These are phyloP conservation scores for Colletotrichum camelliae DNA, from an alignment of 2,329 filamentous ascomycete species.

Conservation along the genomic window DNA sequence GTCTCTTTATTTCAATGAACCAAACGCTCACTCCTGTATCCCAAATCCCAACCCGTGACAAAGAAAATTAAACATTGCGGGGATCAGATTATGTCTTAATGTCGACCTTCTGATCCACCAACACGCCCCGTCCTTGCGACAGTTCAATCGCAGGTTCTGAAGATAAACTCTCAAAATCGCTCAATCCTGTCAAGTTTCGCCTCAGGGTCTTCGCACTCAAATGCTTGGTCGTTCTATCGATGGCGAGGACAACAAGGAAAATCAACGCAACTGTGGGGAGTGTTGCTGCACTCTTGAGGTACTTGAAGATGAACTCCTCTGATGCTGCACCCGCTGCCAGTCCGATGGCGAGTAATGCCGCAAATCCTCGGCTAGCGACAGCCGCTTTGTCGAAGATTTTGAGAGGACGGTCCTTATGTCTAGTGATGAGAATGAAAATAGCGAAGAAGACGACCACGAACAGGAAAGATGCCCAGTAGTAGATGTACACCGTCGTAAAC, in stretches of 20 bases:
- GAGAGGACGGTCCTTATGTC: slow-evolving; percentile 12
- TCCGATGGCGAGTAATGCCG: not conserved
- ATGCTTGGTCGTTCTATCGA: slow-evolving; percentile 14
- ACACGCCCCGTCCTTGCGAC: not conserved
- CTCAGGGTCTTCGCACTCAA: slow-evolving; percentile 13
- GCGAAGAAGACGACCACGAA: slow-evolving; percentile 9
- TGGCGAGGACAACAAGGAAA: slow-evolving; percentile 1
- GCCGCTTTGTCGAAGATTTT: slow-evolving; percentile 14
- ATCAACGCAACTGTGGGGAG: slow-evolving; percentile 3
- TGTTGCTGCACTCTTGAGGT: slow-evolving; percentile 9
- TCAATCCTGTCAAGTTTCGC: slow-evolving; percentile 1
- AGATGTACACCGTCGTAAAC: slow-evolving; percentile 12
- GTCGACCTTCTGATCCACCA: not conserved
- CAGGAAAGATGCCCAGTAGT: slow-evolving; percentile 15
- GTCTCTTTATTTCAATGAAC: not conserved
- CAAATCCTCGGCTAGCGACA: not conserved
- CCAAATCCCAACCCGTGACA: not conserved
- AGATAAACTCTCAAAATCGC: slow-evolving; percentile 3
- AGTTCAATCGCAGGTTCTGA: not conserved
- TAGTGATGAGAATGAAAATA: slow-evolving; percentile 12
- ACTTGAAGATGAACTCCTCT: slow-evolving; percentile 4
- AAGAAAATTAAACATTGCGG: not conserved
- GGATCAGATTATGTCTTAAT: not conserved
- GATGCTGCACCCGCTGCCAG: slow-evolving; percentile 4
- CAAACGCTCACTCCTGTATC: not conserved